Conservation (phyloP, 2,329 filamentous ascomycete species). For the Phaeomoniella chlamydospora region DNA sequence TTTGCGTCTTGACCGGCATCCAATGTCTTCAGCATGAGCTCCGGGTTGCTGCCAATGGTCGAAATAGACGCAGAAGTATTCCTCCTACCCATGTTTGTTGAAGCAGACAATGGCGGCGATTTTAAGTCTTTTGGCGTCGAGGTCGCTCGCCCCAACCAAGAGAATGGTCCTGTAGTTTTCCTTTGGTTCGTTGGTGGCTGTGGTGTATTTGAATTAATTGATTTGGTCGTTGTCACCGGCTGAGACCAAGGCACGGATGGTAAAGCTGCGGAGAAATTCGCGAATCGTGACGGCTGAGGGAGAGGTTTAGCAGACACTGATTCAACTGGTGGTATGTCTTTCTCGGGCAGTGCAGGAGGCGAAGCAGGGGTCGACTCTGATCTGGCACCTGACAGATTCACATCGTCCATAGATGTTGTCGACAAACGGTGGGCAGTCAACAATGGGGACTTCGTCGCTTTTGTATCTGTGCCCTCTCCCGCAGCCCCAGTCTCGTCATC, state of each 20-base stretch:
- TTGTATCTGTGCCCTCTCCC: slow-evolving; percentile 13
- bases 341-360: slow-evolving; percentile 17
- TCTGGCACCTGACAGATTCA: slow-evolving; percentile 49
- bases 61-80: slow-evolving; percentile 71
- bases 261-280: slow-evolving; percentile 58
- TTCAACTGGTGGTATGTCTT: slow-evolving; percentile 17
- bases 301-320: slow-evolving; percentile 21
- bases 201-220: slow-evolving; percentile 19
- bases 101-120: slow-evolving; percentile 39
- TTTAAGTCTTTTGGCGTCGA: slow-evolving; percentile 38
- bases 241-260: slow-evolving; percentile 62
- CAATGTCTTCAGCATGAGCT: slow-evolving; percentile 63
- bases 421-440: slow-evolving; percentile 40
- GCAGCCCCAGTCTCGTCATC: slow-evolving; percentile 14
- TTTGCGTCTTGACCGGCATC: slow-evolving; percentile 46
- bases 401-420: slow-evolving; percentile 40
- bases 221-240: slow-evolving; percentile 19
- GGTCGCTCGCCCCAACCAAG: slow-evolving; percentile 63
- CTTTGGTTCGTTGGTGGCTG: slow-evolving; percentile 27
- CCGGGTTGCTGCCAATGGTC: slow-evolving; percentile 66
- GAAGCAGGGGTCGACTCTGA: slow-evolving; percentile 23
- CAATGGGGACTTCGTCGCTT: slow-evolving; percentile 33
- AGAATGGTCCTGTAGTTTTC: slow-evolving; percentile 78
- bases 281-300: slow-evolving; percentile 44
- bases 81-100: slow-evolving; percentile 33